phyloP scores from a whole-genome alignment of 2,329 filamentous ascomycete species.

The Exophiala alcalophila region DNA sequence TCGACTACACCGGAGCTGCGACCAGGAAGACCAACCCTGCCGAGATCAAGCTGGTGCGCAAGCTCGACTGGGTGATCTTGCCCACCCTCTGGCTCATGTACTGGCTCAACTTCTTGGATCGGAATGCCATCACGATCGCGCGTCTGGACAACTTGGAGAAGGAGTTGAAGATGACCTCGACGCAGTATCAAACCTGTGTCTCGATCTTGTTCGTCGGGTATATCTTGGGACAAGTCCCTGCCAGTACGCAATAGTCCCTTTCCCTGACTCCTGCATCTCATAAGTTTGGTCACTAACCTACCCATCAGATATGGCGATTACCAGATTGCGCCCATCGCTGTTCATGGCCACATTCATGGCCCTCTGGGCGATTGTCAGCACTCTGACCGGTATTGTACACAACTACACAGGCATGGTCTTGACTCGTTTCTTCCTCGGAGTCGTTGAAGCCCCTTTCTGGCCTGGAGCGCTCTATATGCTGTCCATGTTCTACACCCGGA shows the following conservation, averaged over 20 bases:
- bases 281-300: too few relatives aligned
- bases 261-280: too few relatives aligned
- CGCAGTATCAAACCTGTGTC: constrained; percentile 35
- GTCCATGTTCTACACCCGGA: constrained; percentile 52
- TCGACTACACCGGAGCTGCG: constrained; percentile 42
- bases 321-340: constrained; percentile 51
- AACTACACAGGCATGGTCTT: constrained; percentile 43
- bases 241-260: too few relatives aligned
- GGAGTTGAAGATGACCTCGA: constrained; percentile 31
- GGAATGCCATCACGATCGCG: constrained; percentile 35
- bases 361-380: constrained; percentile 37
- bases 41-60: constrained; percentile 39
- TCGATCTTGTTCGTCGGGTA: constrained; percentile 33
- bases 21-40: constrained; percentile 40
- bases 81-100: constrained; percentile 42
- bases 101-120: constrained; percentile 34
- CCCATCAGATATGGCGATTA: too few relatives aligned
- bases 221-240: constrained; percentile 22
- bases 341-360: constrained; percentile 48
- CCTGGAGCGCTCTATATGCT: constrained; percentile 64
- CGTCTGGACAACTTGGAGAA: constrained; percentile 33
- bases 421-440: constrained; percentile 42
- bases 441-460: constrained; percentile 54
- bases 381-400: constrained; percentile 37
- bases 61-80: constrained; percentile 39